phyloP scores from a whole-genome alignment of 495 filamentous ascomycete species.

The Aspergillus incahuasiensis region DNA sequence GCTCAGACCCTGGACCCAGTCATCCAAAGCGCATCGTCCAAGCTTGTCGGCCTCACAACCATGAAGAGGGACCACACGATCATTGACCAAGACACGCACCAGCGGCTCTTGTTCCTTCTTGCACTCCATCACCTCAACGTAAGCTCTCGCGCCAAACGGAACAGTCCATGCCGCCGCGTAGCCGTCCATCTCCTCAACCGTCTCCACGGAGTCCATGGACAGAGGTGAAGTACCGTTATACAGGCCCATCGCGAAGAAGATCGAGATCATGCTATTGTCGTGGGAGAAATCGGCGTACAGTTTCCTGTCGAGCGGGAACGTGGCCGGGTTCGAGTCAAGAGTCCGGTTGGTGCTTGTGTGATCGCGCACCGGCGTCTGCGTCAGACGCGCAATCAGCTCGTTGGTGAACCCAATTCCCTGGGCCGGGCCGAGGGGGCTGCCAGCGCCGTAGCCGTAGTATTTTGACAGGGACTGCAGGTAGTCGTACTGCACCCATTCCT shows the following conservation, averaged over 20 bases:
- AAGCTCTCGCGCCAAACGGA: conserved; percentile 71
- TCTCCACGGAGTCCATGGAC: conserved; percentile 42
- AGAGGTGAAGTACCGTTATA: conserved; percentile 57
- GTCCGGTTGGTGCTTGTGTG: conserved; percentile 68
- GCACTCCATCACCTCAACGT: conserved; percentile 83
- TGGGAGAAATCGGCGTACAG: conserved; percentile 86
- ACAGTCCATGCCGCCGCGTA: conserved; percentile 71
- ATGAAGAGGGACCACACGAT: conserved; percentile 66
- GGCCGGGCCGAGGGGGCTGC: conserved; percentile 70
- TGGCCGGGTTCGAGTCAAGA: conserved; percentile 53
- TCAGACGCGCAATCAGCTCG: conserved; percentile 78
- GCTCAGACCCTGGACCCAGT: conserved; percentile 64
- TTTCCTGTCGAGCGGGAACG: conserved; percentile 61
- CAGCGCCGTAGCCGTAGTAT: conserved; percentile 73
- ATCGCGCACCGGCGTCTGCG: conserved; percentile 59
- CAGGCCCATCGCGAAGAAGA: conserved; percentile 68
- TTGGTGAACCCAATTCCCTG: conserved; percentile 83
- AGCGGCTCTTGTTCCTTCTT: conserved; percentile 45
- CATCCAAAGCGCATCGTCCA: conserved; percentile 60
- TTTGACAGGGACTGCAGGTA: conserved; percentile 73
- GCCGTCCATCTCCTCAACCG: conserved; percentile 44
- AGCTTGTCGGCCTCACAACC: conserved; percentile 61
- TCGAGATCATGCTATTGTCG: conserved; percentile 74
- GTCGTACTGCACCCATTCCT: conserved; percentile 71
- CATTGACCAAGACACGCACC: conserved; percentile 76